Base-by-base conservation (phyloP, 2,329 filamentous ascomycete species). In the Aspergillus sp. region DNA sequence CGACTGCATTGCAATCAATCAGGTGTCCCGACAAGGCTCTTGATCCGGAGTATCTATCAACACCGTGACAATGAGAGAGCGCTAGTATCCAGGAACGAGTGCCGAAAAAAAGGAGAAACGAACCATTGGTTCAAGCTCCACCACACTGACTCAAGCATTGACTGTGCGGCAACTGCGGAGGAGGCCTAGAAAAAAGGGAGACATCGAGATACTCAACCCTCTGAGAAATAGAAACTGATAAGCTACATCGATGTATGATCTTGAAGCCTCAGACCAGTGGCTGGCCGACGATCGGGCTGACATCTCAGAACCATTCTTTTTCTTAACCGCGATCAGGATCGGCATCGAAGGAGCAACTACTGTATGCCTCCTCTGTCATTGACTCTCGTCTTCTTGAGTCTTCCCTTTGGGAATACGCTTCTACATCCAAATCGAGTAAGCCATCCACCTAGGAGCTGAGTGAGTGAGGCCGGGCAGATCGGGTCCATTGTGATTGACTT, bases 221-320 rank as follows among this genome's bases (percentile, higher is more conserved):
- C 31, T 57, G 49, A 54, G 43, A 60, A 60, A 60, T 55, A 23
- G 19, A 60, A 55, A 60, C 52, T 60, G 57, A 60, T 60, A 60
- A 60, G 57, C 19, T 19, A 19, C 19, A 19, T 19, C 19, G 19
- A 19, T 19, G 45, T 34, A 8, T 28, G 19, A n/a, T 50, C n/a
- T 25, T 38, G 50, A 55, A 43, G n/a, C 22, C 34, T 52, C 31
- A 34, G 47, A 31, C n/a, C 17, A 23, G 48, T 19, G n/a, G 47
- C 25, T 57, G 34, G 45, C 47, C 28, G 28, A 31, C 9, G 34
- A 45, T 28, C 47, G 22, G 22, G 15, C 22, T 57, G 34, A 38
- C 43, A 57, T n/a, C 54, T 57, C 46, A 50, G 22, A 50, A 30
- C 5, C 13, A 57, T 43, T 57, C 19, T 19, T 57, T 49, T 49